Conservation (phyloP, 805 yeast species). For the Candida xyloterini region DNA sequence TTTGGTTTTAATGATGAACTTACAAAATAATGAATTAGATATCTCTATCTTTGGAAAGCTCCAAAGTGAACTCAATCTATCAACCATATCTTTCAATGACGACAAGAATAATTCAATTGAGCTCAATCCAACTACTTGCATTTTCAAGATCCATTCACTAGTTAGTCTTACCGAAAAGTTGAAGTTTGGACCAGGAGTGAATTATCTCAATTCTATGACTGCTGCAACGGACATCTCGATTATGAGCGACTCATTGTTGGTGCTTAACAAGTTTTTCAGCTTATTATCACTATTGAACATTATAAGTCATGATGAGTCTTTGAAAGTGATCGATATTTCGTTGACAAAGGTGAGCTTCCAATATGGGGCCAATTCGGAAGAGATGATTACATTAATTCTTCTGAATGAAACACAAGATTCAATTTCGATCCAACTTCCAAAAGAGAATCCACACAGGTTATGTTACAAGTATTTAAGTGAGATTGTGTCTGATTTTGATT, state of each 20-base stretch:
- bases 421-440: constrained; percentile 27
- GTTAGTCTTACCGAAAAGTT: constrained; percentile 26
- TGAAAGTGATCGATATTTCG: constrained; percentile 28
- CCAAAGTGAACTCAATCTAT: constrained; percentile 23
- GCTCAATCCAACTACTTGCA: constrained; percentile 23
- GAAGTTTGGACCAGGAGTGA: constrained; percentile 11
- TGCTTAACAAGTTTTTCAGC: constrained; percentile 29
- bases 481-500: constrained; percentile 19
- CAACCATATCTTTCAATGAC: constrained; percentile 27
- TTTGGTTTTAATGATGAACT: constrained; percentile 31
- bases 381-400: constrained; percentile 27
- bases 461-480: constrained; percentile 27
- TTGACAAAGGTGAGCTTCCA: constrained; percentile 30
- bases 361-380: constrained; percentile 28
- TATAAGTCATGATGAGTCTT: constrained; percentile 26
- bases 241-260: constrained; percentile 25
- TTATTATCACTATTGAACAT: constrained; percentile 30
- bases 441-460: constrained; percentile 29
- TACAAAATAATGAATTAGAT: constrained; percentile 27
- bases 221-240: constrained; percentile 15
- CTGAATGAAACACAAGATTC: constrained; percentile 21
- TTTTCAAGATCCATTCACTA: constrained; percentile 30
- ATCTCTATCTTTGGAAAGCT: constrained; percentile 36
- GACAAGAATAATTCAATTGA: constrained; percentile 24
- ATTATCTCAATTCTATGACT: constrained; percentile 1